Evolutionary conservation across 1,284 basidiomycete genomes (phyloP), one percentile per base, ranked within the genome.

Genomic region (Agaricales sp.): DNA sequence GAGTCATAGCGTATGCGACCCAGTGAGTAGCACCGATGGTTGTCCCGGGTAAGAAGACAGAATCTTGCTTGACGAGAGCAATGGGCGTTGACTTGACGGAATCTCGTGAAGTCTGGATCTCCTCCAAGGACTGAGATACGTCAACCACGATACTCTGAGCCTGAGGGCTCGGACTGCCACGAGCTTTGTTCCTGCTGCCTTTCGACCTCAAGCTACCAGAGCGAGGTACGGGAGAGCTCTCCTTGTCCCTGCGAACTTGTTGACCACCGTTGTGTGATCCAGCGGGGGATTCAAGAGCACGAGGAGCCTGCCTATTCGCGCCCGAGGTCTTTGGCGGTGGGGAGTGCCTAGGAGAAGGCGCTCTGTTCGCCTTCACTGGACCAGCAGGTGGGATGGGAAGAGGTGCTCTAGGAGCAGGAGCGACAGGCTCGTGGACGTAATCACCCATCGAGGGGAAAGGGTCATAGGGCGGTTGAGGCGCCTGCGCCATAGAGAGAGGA

Each of bases 1-100:
- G 81, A n/a, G 83, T 89, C 88, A 91, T 90, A 18, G 85, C 87
- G 59, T 91, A 91, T 12, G 87, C 87, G 52, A 91, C 87, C 84
- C 87, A 90, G 58, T 87, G 82, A 3, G 86, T 88, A 8, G 86
- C 87, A 8, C 87, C 87, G 50, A 91, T 90, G 23, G 87, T 91
- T 11, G 83, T 82, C 6, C 87, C 87, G 47, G 83, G 83, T 47
- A 87, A 66, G 67, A 89, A 90, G 20, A 83, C 75, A 12, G 85
- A 69, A 54, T 89, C 87, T 55, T 90, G 84, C 62, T 81, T 84
- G 58, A 90, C 85, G 39, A 89, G 71, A 16, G 87, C 87, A 51
- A 91, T 90, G 3, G 87, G 83, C 0, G 87, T 89, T 13, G 82
- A 85, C 61, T 87, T 86, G 57, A 86, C 80, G 6, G 72, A 74